These are phyloP conservation scores for Ganoderma lingzhi DNA, from an alignment of 1,284 basidiomycete species.

Conservation along the genomic window DNA sequence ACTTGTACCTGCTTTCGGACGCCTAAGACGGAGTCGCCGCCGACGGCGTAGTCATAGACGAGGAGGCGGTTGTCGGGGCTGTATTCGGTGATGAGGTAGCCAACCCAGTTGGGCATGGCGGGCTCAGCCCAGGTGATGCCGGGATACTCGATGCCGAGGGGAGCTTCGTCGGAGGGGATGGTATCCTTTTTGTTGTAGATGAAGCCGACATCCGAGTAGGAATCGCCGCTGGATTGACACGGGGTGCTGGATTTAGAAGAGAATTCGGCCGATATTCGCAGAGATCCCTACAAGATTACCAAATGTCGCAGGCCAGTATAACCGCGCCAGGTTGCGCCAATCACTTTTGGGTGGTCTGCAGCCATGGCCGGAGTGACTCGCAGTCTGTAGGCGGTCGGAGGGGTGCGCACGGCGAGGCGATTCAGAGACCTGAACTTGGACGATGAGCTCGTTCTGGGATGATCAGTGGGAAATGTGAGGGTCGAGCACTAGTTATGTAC, in stretches of 20 bases:
- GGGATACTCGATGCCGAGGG: slow-evolving; percentile 57
- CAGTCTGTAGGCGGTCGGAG: not conserved
- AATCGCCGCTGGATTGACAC: slow-evolving; percentile 53
- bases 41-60: slow-evolving; percentile 59
- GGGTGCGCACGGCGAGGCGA: not conserved
- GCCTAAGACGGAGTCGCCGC: slow-evolving; percentile 51
- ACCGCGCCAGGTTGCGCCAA: slow-evolving; percentile 47
- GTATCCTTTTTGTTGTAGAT: slow-evolving; percentile 15
- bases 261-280: slow-evolving; percentile 7
- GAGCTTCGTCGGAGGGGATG: slow-evolving; percentile 48
- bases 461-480: not conserved
- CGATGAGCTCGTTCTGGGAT: not conserved
- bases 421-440: not conserved
- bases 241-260: slow-evolving; percentile 12
- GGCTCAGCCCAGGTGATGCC: slow-evolving; percentile 53
- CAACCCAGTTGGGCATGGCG: slow-evolving; percentile 60
- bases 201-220: slow-evolving; percentile 56
- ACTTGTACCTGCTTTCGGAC: slow-evolving; percentile 49
- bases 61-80: slow-evolving; percentile 47
- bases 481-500: not conserved
- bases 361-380: slow-evolving; percentile 5
- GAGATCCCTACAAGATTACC: slow-evolving; percentile 51
- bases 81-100: slow-evolving; percentile 57
- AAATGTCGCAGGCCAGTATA: slow-evolving; percentile 47
- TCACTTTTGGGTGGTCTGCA: slow-evolving; percentile 14